Evolutionary conservation across 345 rosid species (phyloP), one percentile per base, ranked within the genome.

Genomic region (Brassica rapa): DNA sequence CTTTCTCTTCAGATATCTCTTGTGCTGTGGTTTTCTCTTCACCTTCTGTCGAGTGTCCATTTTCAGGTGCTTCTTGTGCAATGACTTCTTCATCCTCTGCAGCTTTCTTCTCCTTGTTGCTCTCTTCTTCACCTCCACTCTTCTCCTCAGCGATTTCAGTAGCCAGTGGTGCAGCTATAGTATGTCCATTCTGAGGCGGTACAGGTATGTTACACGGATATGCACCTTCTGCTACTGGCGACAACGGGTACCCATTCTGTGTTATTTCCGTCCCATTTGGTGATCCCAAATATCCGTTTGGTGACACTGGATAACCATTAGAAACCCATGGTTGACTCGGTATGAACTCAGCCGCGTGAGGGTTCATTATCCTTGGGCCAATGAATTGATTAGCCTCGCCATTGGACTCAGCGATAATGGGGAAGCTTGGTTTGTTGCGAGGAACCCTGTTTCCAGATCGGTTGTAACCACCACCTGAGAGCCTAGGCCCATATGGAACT

Each of bases 401-500:
- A 19, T 79, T 78, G 53, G 84, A 83, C 82, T 90, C 94, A 9
- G 85, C 70, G 72, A 61, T 86, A 24, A 0, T 71, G 55, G 86
- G 87, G 83, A 88, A 88, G 81, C 83, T 82, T 30, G 89, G 84
- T 81, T 93, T 93, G 81, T 81, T 90, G 25, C 87, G 90, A 11
- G 86, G 83, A 60, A 88, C 86, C 53, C 92, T 86, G 79, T 81
- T 89, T 66, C 94, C 96, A 49, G 95, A 85, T 79, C 96, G 89
- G 84, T 89, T 95, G 77, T 86, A 90, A 66, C 93, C 84, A 62
- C 93, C 93, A 65, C 98, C 96, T 69, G 99, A 91, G 41, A 95
- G 89, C 87, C 99, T 88, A 4, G 99, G 99, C 37, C 99, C 99
- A 61, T 93, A 95, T 6, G 99, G 99, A 79, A 95, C 98, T 77